A percentile compares a stretch with the other conserved stretches of the same genome.
Evolutionary conservation across 352 stramenopile species (phyloP).

Genomic region (Globisporangium recalcitrans): DNA sequence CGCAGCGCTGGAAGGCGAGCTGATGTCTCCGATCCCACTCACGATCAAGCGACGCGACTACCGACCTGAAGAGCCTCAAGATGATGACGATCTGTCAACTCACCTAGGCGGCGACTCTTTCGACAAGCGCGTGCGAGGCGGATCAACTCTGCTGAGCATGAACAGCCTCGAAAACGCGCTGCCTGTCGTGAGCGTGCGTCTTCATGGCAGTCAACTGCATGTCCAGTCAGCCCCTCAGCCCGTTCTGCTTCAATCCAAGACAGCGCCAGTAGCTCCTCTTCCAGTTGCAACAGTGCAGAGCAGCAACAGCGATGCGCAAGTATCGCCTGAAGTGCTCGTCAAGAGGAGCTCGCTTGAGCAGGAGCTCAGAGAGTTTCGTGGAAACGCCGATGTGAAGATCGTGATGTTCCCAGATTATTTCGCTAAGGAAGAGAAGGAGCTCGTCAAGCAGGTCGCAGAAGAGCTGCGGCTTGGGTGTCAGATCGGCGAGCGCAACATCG

Average conservation of each 20-base stretch:
- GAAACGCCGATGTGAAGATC: conserved; percentile 41
- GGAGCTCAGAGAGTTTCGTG: conserved; percentile 57
- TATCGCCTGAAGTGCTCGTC: background rate
- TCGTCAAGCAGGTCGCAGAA: conserved; percentile 46
- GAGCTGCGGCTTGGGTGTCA: conserved; percentile 55
- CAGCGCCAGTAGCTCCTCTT: background rate
- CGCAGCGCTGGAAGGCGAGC: background rate
- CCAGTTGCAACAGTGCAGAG: background rate
- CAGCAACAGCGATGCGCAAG: background rate
- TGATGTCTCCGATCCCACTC: conserved; percentile 9
- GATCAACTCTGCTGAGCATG: conserved; percentile 2
- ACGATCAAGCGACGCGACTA: conserved; percentile 7
- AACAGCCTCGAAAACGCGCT: background rate
- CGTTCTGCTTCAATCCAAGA: background rate
- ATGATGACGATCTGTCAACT: background rate
- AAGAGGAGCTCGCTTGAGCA: conserved; percentile 46
- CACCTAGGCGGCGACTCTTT: background rate
- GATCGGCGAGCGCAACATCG: conserved; percentile 52
- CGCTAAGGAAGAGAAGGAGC: conserved; percentile 40
- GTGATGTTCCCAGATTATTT: conserved; percentile 70
- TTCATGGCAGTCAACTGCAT: conserved; percentile 12
- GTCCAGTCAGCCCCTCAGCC: conserved; percentile 4
- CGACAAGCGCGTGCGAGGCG: background rate
- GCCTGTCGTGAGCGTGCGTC: conserved; percentile 7
- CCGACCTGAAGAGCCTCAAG: conserved; percentile 5